Evolutionary conservation across 176 grass and related monocot species (phyloP), one percentile per base, ranked within the genome.

Genomic region (Paspalum notatum): DNA sequence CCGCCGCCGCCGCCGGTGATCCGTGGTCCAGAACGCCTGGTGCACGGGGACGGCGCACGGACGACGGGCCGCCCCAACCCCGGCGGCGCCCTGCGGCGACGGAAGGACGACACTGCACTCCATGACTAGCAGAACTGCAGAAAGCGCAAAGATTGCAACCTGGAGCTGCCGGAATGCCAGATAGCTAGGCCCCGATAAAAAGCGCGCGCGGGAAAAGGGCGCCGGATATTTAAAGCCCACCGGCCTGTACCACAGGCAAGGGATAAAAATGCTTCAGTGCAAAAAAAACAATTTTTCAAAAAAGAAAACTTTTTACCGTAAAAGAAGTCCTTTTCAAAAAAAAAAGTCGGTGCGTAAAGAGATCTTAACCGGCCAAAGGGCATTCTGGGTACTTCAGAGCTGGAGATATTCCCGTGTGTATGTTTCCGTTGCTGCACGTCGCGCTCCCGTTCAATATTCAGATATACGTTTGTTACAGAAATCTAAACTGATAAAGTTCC

Each of bases 81-180:
- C 45, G 55, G 61, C 68, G 43, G 18, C 26, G 13, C 40, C 51
- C 0, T 75, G 53, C 22, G 68, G 54, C 27, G 26, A 53, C 37
- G 27, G 62, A 6, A 78, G 17, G 4, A 68, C 77, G 53, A 9
- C 54, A 24, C 48, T 42, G 37, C 80, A 44, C 37, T 83, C 80
- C 80, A 83, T 83, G 46, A 6, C 27, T 32, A 32, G 2, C 32
- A 32, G 32, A 32, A 32, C n/a, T n/a, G n/a, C n/a, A n/a, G 32
- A 32, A 32, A 32, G 32, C 32, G 32, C 32, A 32, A 32, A 32
- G 32, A 32, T 32, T 32, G 32, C 32, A 32, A 3, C 32, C 2
- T 64, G 62, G 32, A 65, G 15, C 8, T 9, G 62, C 37, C 62
- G 13, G 24, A 22, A 57, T 57, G 55, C 55, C 55, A 56, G 54